These are phyloP conservation scores for Solanum hybrid DNA, from an alignment of 305 asterid species.

Conservation along the genomic window DNA sequence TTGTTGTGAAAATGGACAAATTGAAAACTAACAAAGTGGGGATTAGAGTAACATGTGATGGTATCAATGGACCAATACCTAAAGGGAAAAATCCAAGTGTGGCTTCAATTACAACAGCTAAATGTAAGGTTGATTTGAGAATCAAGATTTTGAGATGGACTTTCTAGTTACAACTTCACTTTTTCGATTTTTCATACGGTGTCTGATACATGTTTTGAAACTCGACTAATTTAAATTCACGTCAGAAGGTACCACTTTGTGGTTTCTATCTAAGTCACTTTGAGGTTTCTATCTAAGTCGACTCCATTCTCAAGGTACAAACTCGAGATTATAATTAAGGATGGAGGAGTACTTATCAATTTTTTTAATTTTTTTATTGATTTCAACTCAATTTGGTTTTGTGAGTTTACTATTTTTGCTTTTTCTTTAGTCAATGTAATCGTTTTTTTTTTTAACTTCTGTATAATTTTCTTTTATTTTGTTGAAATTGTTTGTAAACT, in stretches of 20 bases:
- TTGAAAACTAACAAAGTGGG: slow-evolving; percentile 56
- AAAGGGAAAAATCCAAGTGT: slow-evolving; percentile 47
- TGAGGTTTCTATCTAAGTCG: background rate
- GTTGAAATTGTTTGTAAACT: background rate
- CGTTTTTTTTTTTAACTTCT: too few species aligned
- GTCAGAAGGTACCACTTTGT: background rate
- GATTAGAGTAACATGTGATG: slow-evolving; percentile 60
- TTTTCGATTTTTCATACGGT: background rate
- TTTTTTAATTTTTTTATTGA: background rate
- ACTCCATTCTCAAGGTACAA: background rate
- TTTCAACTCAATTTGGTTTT: background rate
- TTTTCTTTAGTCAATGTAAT: background rate
- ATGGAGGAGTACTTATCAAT: background rate
- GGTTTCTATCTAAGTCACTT: background rate
- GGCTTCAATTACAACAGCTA: slow-evolving; percentile 37
- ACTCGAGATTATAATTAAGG: background rate
- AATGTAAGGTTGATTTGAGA: slow-evolving; percentile 75
- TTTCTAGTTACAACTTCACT: slow-evolving; percentile 20
- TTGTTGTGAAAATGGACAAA: slow-evolving; percentile 52
- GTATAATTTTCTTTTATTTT: background rate
- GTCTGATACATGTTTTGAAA: background rate
- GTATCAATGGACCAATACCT: slow-evolving; percentile 54
- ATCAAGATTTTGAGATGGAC: slow-evolving; percentile 85
- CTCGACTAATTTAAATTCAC: background rate
- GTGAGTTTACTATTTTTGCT: background rate